Base-by-base conservation (phyloP, 352 stramenopile species). In the Phytophthora rubi region DNA sequence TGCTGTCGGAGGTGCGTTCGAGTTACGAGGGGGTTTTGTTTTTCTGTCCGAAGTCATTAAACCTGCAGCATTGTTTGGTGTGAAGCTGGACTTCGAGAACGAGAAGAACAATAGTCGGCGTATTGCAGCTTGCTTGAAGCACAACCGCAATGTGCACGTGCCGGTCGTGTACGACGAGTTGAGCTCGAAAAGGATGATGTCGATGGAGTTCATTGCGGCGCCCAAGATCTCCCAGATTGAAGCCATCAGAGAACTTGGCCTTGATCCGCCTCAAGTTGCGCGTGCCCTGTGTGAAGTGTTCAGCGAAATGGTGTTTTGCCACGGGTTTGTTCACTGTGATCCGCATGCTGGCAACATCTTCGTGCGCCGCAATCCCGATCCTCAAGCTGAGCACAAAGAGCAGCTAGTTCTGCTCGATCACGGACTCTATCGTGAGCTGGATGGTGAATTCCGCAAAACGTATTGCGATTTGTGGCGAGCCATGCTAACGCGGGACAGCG, bases 341-440 rank as follows among this genome's bases (percentile, higher is more conserved):
- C 97, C 97, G 21, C 97, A 99, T 75, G 85, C 96, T 23, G 97
- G 94, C 21, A 99, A 99, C 76, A 85, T 98, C 9, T 93, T 98
- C 49, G 83, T 97, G 9, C 79, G 91, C 3, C 59, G 35, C 16
- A 90, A 93, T 47, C 81, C 84, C 8, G 75, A 91, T 21, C 73
- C 71, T 13, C 63, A 58, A 4, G 77, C 57, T 1, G 65, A 74
- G 23, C 62, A 47, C 16, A 92, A 93, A 63, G 85, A 94, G 15
- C 89, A 99, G 81, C 82, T 99, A 28, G 97, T 99, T 44, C 77
- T 99, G 10, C 85, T 99, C 2, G 98, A 99, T 80, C 98, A 99
- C 73, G 98, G 98, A 18, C 78, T 99, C 4, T 99, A 99, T 62
- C 89, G 97, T 18, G 81, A 96, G 37, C 79, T 99, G 16, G 95